Evolutionary conservation across 106 monocot genomes (phyloP).

Genomic region (Agapanthus africanus): DNA sequence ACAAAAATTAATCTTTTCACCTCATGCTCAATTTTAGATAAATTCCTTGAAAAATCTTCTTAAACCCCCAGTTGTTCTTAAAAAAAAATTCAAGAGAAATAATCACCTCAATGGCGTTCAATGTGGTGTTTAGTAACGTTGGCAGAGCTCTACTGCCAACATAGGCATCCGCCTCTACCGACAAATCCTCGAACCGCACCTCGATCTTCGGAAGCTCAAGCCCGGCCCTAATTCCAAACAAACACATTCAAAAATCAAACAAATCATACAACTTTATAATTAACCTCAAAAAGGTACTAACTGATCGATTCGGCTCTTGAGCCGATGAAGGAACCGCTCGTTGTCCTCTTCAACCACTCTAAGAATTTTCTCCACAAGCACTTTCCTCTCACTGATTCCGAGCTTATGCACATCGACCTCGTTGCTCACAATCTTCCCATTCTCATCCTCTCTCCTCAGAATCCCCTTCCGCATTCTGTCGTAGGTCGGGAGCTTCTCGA

Average conservation of each 20-base stretch:
- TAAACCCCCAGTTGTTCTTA: too few relatives aligned
- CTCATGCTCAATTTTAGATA: too few relatives aligned
- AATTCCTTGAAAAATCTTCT: too few relatives aligned
- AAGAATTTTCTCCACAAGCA: constrained; percentile 33
- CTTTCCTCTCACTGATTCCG: constrained; percentile 26
- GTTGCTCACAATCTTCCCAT: background rate
- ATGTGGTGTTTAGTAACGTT: constrained; percentile 10
- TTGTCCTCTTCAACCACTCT: constrained; percentile 41
- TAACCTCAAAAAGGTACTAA: background rate
- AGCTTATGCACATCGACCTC: constrained; percentile 22
- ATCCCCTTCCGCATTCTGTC: constrained; percentile 34
- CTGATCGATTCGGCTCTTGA: constrained; percentile 37
- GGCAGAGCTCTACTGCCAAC: constrained; percentile 16
- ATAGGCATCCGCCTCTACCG: background rate
- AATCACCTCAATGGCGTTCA: constrained; percentile 10
- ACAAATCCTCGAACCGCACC: constrained; percentile 8
- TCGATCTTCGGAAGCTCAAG: constrained; percentile 10
- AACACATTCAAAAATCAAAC: background rate
- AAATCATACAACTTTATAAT: background rate
- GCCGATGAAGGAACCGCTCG: constrained; percentile 41
- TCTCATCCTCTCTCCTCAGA: constrained; percentile 7
- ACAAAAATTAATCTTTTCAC: background rate
- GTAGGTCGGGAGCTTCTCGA: constrained; percentile 53
- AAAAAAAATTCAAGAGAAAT: too few relatives aligned
- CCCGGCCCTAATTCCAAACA: constrained; percentile 6